Conservation (phyloP, 2,329 filamentous ascomycete species). For the Aureobasidium sp. region DNA sequence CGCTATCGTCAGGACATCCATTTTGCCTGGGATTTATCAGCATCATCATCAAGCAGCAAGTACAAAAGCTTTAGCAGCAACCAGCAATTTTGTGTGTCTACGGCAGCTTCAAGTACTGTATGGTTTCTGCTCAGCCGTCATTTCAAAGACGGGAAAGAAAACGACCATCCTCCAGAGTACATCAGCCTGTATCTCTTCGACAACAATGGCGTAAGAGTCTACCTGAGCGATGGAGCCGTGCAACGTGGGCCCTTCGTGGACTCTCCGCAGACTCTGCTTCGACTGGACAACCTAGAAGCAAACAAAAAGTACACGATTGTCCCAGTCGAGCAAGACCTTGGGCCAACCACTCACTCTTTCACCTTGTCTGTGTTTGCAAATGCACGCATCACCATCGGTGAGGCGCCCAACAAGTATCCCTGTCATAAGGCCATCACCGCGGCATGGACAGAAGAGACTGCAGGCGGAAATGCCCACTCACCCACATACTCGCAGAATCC, state of each 20-base stretch:
- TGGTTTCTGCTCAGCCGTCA: slow-evolving; percentile 87
- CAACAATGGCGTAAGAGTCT: slow-evolving; percentile 62
- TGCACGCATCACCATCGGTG: slow-evolving; percentile 51
- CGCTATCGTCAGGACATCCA: slow-evolving; percentile 77
- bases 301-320: slow-evolving; percentile 55
- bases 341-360: slow-evolving; percentile 69
- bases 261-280: slow-evolving; percentile 82
- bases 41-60: slow-evolving; percentile 41
- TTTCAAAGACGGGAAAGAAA: slow-evolving; percentile 50
- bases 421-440: slow-evolving; percentile 54
- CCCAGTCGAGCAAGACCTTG: slow-evolving; percentile 71
- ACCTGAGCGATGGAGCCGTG: slow-evolving; percentile 63
- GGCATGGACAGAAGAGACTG: slow-evolving; percentile 70
- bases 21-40: slow-evolving; percentile 68
- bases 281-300: slow-evolving; percentile 57
- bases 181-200: slow-evolving; percentile 82
- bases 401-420: slow-evolving; percentile 55
- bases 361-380: slow-evolving; percentile 78
- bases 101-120: slow-evolving; percentile 52
- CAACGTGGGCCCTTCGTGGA: slow-evolving; percentile 84
- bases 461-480: slow-evolving; percentile 76
- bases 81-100: slow-evolving; percentile 52
- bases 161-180: slow-evolving; percentile 54
- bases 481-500: slow-evolving; percentile 77
- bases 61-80: slow-evolving; percentile 66